Base-by-base conservation (phyloP, 2,329 filamentous ascomycete species). In the Fusarium aywerte region DNA sequence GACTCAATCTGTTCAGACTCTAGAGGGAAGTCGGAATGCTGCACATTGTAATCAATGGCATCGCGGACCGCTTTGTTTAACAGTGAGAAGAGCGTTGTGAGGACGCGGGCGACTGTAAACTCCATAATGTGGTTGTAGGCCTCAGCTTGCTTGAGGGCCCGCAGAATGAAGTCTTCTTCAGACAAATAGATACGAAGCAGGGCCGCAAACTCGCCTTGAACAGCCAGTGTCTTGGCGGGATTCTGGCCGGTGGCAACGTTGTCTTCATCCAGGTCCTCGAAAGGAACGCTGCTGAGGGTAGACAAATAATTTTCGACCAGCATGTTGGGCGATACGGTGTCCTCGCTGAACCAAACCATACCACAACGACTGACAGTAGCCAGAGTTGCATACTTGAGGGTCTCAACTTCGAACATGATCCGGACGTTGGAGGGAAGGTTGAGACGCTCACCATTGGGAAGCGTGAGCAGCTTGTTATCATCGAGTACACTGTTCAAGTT, bases 341-440 rank as follows among this genome's bases (percentile, higher is more conserved):
- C 96, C 74, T 97, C 95, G 76, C 93, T 99, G 81, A 98, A 99
- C 96, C 96, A 99, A 15, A 99, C 96, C 96, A 99, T 99, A 85
- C 96, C 96, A 78, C 96, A 99, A 81, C 96, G 93, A 89, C 92
- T 96, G 75, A 99, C 96, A n/a, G 96, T 99, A 56, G 96, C 96
- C 42, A 99, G 87, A 0, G 96, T 99, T 35, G 96, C 96, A 76
- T 99, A 99, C 76, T 96, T 97, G 62, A 99, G 84, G 4, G 90
- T 98, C 81, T 99, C 96, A 33, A 99, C 96, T 82, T 99, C 96
- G 75, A 99, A 99, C 94, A 99, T 97, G 80, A 99, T 97, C 70
- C 96, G 92, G 25, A 99, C 96, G 75, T 99, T 99, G 3, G 91
- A 76, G 5, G 96, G 96, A 40, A 99, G 81, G 76, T 96, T 97